phyloP scores from a whole-genome alignment of 2,329 filamentous ascomycete species.

The Nothomitra cinnamomea region DNA sequence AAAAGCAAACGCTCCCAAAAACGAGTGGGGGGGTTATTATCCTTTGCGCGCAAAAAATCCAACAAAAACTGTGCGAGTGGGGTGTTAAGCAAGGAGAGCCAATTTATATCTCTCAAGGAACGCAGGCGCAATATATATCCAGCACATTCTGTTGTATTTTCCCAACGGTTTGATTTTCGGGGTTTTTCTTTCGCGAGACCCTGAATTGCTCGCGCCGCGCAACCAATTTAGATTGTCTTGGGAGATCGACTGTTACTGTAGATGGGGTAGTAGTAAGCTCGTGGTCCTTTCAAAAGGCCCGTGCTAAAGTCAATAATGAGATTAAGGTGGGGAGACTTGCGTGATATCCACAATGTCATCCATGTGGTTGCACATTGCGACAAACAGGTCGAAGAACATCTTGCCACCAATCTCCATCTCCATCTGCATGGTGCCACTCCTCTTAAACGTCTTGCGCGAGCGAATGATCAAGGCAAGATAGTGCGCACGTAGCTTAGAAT shows the following conservation, averaged over 20 bases:
- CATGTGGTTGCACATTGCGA: constrained; percentile 95
- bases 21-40: background rate
- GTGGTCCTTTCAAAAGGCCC: constrained; percentile 4
- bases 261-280: constrained; percentile 12
- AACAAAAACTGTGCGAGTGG: background rate
- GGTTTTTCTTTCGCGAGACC: background rate
- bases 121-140: background rate
- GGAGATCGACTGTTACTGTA: constrained; percentile 34
- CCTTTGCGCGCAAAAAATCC: background rate
- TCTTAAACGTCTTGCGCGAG: constrained; percentile 94
- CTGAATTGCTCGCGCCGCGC: background rate
- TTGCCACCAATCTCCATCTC: constrained; percentile 93
- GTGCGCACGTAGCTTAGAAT: constrained; percentile 85
- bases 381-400: constrained; percentile 96
- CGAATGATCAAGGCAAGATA: constrained; percentile 95
- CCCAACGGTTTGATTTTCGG: background rate
- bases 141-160: constrained; percentile 3
- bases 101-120: background rate
- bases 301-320: constrained; percentile 12
- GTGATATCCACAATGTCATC: constrained; percentile 85
- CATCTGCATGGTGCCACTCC: constrained; percentile 95
- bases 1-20: background rate
- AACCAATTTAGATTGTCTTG: constrained; percentile 29
- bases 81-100: background rate
- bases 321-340: constrained; percentile 34